These are phyloP conservation scores for Arctostaphylos glauca DNA, from an alignment of 148 eudicot genomes.

Conservation along the genomic window DNA sequence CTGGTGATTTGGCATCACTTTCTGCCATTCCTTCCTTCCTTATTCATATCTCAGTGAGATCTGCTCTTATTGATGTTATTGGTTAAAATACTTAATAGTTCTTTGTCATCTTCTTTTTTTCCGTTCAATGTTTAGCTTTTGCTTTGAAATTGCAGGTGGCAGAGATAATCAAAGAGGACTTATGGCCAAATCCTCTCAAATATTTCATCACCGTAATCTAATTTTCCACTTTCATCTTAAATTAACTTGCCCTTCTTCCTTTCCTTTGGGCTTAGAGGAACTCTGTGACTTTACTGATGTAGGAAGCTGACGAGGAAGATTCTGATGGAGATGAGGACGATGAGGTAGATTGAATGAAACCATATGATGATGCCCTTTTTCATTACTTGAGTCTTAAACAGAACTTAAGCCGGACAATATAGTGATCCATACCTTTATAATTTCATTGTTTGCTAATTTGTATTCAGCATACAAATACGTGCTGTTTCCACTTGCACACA, in stretches of 20 bases:
- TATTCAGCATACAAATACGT: not conserved
- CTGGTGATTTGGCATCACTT: not conserved
- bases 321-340: constrained; percentile 54
- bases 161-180: constrained; percentile 87
- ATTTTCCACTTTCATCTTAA: not conserved
- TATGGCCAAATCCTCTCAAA: constrained; percentile 77
- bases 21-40: not conserved
- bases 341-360: constrained; percentile 37
- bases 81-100: not conserved
- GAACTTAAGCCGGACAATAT: not conserved
- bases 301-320: constrained; percentile 86
- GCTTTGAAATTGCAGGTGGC: constrained; percentile 60
- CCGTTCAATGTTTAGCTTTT: not conserved
- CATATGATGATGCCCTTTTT: not conserved
- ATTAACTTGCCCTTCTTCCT: not conserved
- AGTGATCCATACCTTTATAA: no score
- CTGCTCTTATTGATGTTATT: not conserved
- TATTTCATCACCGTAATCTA: constrained; percentile 40
- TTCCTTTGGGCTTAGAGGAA: not conserved
- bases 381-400: not conserved
- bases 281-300: constrained; percentile 16
- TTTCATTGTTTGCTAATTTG: not conserved
- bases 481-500: not conserved
- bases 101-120: not conserved
- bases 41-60: not conserved